These are phyloP conservation scores for Ceratocystis eucalypticola DNA, from an alignment of 2,329 filamentous ascomycete genomes.

Conservation along the genomic window DNA sequence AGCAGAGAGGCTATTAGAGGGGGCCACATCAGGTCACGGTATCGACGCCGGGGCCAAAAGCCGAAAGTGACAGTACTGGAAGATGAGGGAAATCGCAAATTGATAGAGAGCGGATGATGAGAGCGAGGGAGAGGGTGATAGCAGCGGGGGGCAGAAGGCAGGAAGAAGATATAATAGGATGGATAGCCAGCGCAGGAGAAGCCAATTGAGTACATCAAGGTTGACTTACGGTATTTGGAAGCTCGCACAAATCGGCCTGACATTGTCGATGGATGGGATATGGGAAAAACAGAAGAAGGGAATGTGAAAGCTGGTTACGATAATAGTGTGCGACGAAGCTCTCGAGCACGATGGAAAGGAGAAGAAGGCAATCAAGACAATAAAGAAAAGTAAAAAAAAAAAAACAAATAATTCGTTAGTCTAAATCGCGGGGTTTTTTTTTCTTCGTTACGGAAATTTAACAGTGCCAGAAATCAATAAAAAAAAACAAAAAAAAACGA, in stretches of 20 bases:
- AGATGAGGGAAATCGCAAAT: neutral
- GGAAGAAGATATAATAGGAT: neutral
- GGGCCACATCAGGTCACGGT: neutral
- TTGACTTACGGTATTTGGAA: slow-evolving; percentile 52
- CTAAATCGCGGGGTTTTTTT: neutral
- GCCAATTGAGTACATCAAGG: neutral
- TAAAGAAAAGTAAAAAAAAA: neutral
- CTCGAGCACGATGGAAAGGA: neutral
- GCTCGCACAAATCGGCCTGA: slow-evolving; percentile 52
- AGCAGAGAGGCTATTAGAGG: neutral
- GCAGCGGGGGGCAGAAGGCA: slow-evolving; percentile 3
- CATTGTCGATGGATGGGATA: slow-evolving; percentile 31
- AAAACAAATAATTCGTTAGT: neutral
- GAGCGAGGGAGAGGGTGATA: neutral
- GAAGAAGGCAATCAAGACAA: neutral
- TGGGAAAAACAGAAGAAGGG: neutral
- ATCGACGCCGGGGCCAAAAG: neutral
- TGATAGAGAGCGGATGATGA: slow-evolving; percentile 13
- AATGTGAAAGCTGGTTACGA: neutral
- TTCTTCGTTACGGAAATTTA: neutral
- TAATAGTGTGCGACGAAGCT: neutral
- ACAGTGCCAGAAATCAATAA: neutral
- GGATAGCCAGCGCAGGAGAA: neutral
- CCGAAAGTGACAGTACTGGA: neutral
- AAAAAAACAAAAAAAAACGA: neutral